Evolutionary conservation across 805 yeast genomes (phyloP), one percentile per base, ranked within the genome.

Genomic region (Huiozyma sinensis): DNA sequence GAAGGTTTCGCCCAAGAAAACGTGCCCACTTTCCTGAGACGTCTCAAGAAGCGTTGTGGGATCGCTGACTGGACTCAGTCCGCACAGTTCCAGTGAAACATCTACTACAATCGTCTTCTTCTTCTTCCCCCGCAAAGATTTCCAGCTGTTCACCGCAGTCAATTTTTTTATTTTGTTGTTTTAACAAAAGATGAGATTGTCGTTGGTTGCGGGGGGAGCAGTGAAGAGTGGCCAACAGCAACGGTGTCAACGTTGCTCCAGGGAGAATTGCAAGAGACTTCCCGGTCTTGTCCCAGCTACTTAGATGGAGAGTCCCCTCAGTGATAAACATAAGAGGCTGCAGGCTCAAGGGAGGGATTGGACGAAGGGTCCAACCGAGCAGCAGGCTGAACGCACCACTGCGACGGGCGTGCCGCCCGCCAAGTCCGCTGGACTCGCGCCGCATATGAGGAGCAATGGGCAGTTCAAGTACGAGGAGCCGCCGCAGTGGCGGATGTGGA

Each of bases 1-100:
- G 85, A 82, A 58, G 79, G 77, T 17, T 74, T 68, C 47, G 62
- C 63, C 7, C 56, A 63, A 6, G 84, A 81, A 52, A 49, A 54
- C 0, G 71, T 79, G 0, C 24, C 24, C 24, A 17, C 24, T 17
- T 17, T 83, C 53, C 51, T 69, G 47, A 54, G 50, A 4, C 57
- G 69, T 17, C 51, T 79, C 27, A 53, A 51, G 8, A 80, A 77
- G 50, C 63, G 82, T 47, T 62, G 75, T 6, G 61, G 62, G 7
- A 32, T 17, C 24, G 24, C 24, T 17, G 24, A 17, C 24, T 17
- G 24, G 24, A 17, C 24, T 17, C 24, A 17, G 24, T 17, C 24
- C 24, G 24, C 24, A 17, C 24, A 17, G 24, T 17, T 17, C 24
- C 24, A 17, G 24, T 17, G 24, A 17, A 17, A 2, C 24, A 17